Evolutionary conservation across 106 monocot genomes (phyloP), one percentile per base, ranked within the genome.

Genomic region (Acorus calamus): DNA sequence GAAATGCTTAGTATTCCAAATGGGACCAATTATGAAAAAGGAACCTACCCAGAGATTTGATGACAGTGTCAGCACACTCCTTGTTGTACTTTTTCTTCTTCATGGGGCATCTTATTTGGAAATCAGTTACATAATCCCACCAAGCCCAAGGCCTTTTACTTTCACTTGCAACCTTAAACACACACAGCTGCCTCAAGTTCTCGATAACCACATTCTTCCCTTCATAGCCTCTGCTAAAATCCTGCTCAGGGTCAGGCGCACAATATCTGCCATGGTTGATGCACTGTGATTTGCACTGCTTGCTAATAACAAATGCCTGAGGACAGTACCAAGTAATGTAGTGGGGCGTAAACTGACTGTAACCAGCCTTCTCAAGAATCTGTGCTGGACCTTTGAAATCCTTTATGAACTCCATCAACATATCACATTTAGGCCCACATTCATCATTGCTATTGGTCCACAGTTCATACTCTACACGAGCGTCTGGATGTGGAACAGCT

Each of bases 101-200:
- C 94, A 94, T 94, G 14, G 94, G 94, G 54, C 94, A 94, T 62
- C 94, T 81, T 52, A 94, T 89, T 56, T 86, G 87, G 77, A 94
- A 94, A 87, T 94, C 94, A 42, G 94, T 90, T 7, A 80, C 94
- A 72, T 94, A 94, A 78, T 94, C 94, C 94, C 94, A 94, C 94
- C 94, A 94, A 11, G 82, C 50, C 94, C 94, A 94, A 3, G 89
- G 79, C 53, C 44, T 74, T 69, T 80, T 84, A 60, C 72, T 87
- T 73, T 94, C 94, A 67, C 76, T 89, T 56, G 89, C 86, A 82
- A 90, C 77, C 64, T 61, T 84, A 72, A 82, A 94, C 7, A 94
- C 89, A 67, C 94, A 94, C 7, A 94, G 66, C 50, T 94, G 94
- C 65, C 94, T 86, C 71, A 94, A 66, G 63, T 94, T 94, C 74